Evolutionary conservation across 2,329 filamentous ascomycete species (phyloP).

Genomic region (Diaporthe citri): DNA sequence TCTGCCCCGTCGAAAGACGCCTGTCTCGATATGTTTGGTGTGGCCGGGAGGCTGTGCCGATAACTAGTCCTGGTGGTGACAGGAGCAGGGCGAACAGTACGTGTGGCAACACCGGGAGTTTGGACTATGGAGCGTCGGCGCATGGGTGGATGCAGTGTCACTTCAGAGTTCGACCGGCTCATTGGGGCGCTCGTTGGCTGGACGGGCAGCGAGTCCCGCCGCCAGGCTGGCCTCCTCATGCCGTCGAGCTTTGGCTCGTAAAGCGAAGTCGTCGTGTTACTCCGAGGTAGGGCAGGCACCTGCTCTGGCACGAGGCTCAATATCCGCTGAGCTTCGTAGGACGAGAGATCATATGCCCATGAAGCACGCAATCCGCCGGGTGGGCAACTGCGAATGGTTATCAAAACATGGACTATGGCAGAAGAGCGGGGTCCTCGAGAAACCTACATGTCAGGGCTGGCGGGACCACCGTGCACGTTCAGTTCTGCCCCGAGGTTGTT

Average conservation of each 20-base stretch:
- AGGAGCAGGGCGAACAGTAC: conserved; percentile 46
- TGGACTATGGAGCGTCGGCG: conserved; percentile 62
- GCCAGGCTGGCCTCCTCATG: conserved; percentile 49
- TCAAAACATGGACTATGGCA: not conserved
- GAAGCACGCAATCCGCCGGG: conserved; percentile 52
- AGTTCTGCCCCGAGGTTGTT: conserved; percentile 44
- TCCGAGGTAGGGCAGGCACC: conserved; percentile 22
- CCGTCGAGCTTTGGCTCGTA: conserved; percentile 45
- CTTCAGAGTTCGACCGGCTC: conserved; percentile 59
- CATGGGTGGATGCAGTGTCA: conserved; percentile 61
- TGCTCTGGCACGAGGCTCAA: conserved; percentile 54
- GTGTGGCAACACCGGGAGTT: conserved; percentile 64
- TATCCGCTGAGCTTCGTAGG: conserved; percentile 60
- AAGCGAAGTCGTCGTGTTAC: conserved; percentile 21
- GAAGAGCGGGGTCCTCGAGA: not conserved
- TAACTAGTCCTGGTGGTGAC: conserved; percentile 49
- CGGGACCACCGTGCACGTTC: conserved; percentile 46
- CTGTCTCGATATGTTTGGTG: conserved; percentile 53
- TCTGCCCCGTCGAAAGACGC: conserved; percentile 55
- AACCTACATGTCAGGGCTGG: conserved; percentile 47
- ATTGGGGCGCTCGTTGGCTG: conserved; percentile 48
- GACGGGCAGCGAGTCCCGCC: conserved; percentile 52
- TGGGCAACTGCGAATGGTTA: conserved; percentile 48
- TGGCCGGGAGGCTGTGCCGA: conserved; percentile 54
- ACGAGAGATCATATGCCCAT: conserved; percentile 57